phyloP scores from a whole-genome alignment of 139 green algal genomes.

The Coelastrella sp. region DNA sequence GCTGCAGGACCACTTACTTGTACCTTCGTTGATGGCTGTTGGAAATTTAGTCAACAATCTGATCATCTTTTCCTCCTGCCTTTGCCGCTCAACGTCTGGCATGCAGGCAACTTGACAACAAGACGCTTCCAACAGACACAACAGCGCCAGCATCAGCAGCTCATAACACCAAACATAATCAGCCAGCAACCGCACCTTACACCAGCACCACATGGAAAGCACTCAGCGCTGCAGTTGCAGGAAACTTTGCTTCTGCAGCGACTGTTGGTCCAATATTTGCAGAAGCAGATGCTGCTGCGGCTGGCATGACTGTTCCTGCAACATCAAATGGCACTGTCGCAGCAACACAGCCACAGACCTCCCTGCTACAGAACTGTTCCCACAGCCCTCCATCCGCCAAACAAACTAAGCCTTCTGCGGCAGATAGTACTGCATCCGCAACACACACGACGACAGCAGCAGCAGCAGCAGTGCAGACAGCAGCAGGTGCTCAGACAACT shows the following conservation, averaged over 20 bases:
- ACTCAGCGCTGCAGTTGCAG: slow-evolving; percentile 4
- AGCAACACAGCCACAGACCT: not conserved
- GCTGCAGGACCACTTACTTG: no score
- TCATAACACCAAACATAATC: not conserved
- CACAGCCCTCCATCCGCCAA: no score
- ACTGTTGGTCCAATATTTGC: not conserved
- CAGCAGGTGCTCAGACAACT: not conserved
- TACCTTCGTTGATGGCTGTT: no score
- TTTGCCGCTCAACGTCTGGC: no score
- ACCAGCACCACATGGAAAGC: not conserved
- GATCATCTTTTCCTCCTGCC: no score
- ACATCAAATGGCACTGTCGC: not conserved
- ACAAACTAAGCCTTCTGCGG: not conserved
- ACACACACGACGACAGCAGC: not conserved
- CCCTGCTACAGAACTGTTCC: not conserved
- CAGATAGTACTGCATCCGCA: not conserved
- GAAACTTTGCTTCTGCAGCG: not conserved
- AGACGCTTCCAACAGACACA: no score
- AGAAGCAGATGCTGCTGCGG: not conserved
- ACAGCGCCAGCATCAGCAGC: no score
- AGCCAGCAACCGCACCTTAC: not conserved
- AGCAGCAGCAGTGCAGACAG: not conserved
- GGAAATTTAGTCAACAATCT: no score
- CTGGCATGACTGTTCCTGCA: not conserved
- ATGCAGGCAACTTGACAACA: no score